Evolutionary conservation across 2,329 filamentous ascomycete genomes (phyloP).

Genomic region (Fusarium torreyae): DNA sequence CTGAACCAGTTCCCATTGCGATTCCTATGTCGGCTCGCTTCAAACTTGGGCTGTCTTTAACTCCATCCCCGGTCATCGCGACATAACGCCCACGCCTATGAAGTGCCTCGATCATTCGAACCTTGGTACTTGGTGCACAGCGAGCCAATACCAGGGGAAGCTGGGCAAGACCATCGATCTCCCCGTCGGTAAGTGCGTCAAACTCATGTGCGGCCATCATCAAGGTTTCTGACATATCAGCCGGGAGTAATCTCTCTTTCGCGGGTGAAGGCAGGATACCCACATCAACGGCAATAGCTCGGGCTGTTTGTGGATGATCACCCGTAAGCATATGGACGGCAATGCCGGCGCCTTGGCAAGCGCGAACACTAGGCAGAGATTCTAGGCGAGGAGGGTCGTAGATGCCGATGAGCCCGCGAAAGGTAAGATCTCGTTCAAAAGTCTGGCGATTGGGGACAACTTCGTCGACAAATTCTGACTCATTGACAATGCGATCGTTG

Average conservation of each 20-base stretch:
- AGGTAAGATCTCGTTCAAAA: constrained; percentile 70
- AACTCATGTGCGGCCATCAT: constrained; percentile 76
- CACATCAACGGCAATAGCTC: constrained; percentile 72
- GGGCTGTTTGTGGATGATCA: constrained; percentile 73
- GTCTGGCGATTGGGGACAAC: constrained; percentile 39
- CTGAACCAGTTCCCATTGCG: constrained; percentile 78
- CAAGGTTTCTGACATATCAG: constrained; percentile 68
- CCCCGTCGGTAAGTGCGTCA: constrained; percentile 72
- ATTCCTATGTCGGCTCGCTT: constrained; percentile 78
- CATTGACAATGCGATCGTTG: constrained; percentile 28
- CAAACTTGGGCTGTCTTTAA: constrained; percentile 78
- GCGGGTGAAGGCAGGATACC: constrained; percentile 68
- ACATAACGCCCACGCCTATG: constrained; percentile 74
- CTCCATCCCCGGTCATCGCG: constrained; percentile 80
- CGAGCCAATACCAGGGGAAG: constrained; percentile 77
- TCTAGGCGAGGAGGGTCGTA: constrained; percentile 78
- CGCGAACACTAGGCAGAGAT: constrained; percentile 67
- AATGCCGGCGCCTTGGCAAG: constrained; percentile 72
- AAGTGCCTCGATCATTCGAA: constrained; percentile 81
- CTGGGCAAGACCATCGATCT: constrained; percentile 73
- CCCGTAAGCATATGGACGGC: constrained; percentile 76
- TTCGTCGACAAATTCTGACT: constrained; percentile 51
- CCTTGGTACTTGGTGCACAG: constrained; percentile 79
- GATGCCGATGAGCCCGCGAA: constrained; percentile 76
- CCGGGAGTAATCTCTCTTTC: constrained; percentile 55